Base-by-base conservation (phyloP, 306 rosid species). In the barrel medic (Medicago truncatula) region DNA sequence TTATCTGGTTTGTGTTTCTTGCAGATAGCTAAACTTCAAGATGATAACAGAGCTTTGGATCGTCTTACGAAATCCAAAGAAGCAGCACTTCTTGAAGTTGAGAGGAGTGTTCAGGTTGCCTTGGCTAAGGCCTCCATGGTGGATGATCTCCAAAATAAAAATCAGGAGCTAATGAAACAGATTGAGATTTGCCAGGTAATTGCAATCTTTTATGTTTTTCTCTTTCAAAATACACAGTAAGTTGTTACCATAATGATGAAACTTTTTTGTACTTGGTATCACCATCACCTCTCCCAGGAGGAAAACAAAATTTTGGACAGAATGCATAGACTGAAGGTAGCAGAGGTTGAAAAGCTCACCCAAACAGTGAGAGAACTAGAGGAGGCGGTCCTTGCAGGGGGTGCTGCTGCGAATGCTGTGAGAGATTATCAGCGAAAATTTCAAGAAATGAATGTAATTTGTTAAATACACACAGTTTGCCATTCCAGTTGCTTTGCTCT, bases 401-500 rank as follows among this genome's bases (percentile, higher is more conserved):
- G 99, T 58, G 98, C 99, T 25, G 99, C 99, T n/a, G 99, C 99
- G 21, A 96, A 96, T 87, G 99, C 96, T 75, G 99, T 96, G 88
- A 90, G 99, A 82, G 99, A 96, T 85, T 96, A 96, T 84, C 98
- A 92, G 84, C 91, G 99, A 82, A 92, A 96, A 87, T 86, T 96
- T 81, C 99, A 96, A 83, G 99, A 96, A 86, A 92, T 96, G 99
- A 96, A 96, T 88, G 99, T 96, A 92, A 85, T 9, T 17, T 75
- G 64, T 82, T 59, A 39, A 56, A 36, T 18, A 76, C 61, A 39
- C 57, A 74, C 56, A 70, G 62, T 60, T 46, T 78, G 49, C 54
- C 46, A 14, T 71, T 64, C 57, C 21, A n/a, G 57, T 61, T 82
- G 75, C 18, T 47, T 76, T 67, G n/a, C 49, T 31, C 44, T 65